Conservation (phyloP, 495 filamentous ascomycete species). For the Cenococcum geophilum region DNA sequence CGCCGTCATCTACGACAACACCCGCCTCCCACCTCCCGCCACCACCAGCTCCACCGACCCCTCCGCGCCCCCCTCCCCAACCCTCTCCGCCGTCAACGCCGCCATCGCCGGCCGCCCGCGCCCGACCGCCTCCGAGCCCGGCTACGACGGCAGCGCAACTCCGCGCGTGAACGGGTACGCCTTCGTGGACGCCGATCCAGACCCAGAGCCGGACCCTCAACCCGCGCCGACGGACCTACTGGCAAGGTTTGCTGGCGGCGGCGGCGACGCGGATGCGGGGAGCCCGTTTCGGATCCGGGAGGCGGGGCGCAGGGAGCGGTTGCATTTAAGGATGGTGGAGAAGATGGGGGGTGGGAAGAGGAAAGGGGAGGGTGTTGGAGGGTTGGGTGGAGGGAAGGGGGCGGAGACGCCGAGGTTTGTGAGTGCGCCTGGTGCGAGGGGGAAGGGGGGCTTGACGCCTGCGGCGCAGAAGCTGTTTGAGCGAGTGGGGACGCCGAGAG, state of each 20-base stretch:
- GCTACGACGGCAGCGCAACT: conserved; percentile 61
- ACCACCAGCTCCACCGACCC: conserved; percentile 17
- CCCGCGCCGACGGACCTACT: conserved; percentile 24
- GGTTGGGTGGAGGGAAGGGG: conserved; percentile 8
- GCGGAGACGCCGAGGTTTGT: conserved; percentile 62
- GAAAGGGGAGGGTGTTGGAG: conserved; percentile 45
- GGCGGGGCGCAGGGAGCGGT: conserved; percentile 68
- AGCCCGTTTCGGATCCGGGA: conserved; percentile 81
- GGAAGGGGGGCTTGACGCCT: conserved; percentile 57
- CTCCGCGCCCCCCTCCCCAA: conserved; percentile 48
- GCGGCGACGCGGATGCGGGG: conserved; percentile 57
- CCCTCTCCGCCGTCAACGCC: conserved; percentile 75
- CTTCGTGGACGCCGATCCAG: conserved; percentile 74
- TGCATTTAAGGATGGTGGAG: conserved; percentile 91
- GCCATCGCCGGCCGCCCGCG: conserved; percentile 75
- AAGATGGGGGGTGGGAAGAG: conserved; percentile 56
- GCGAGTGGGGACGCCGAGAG: conserved; percentile 44
- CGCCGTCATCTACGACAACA: conserved; percentile 76
- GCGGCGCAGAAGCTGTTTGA: conserved; percentile 73
- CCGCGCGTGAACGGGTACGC: conserved; percentile 87
- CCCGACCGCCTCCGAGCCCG: conserved; percentile 58
- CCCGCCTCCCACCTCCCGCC: conserved; percentile 49
- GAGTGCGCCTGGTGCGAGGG: conserved; percentile 60
- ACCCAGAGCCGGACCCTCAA: conserved; percentile 32
- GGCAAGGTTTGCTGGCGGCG: conserved; percentile 48